Evolutionary conservation across 2,329 filamentous ascomycete genomes (phyloP).

Genomic region (Byssoonygena ceratinophila): DNA sequence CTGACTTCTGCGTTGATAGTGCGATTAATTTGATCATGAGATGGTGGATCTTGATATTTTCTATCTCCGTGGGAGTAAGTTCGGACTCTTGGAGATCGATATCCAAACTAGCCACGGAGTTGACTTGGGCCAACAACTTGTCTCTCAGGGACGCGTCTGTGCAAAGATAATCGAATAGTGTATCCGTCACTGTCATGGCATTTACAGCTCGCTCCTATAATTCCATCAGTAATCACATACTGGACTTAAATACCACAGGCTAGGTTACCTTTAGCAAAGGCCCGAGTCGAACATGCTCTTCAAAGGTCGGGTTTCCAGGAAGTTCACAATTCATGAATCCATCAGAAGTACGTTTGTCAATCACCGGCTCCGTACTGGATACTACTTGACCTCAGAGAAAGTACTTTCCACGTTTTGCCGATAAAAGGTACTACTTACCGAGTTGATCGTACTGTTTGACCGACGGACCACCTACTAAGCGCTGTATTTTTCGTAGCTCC

Average conservation of each 20-base stretch:
- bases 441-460: slow-evolving; percentile 29
- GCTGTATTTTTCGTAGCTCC: slow-evolving; percentile 33
- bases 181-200: slow-evolving; percentile 28
- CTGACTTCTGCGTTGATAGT: neutral
- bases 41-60: slow-evolving; percentile 26
- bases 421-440: slow-evolving; percentile 24
- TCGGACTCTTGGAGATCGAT: slow-evolving; percentile 22
- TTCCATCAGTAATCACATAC: slow-evolving; percentile 18
- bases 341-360: slow-evolving; percentile 31
- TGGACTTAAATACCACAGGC: neutral
- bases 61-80: slow-evolving; percentile 30
- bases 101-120: slow-evolving; percentile 10
- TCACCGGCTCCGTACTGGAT: slow-evolving; percentile 21
- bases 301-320: slow-evolving; percentile 27
- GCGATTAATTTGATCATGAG: slow-evolving; percentile 27
- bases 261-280: slow-evolving; percentile 29
- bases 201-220: slow-evolving; percentile 29
- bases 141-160: slow-evolving; percentile 7
- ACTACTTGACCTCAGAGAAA: slow-evolving; percentile 20
- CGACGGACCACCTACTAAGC: slow-evolving; percentile 31
- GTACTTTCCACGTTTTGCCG: neutral
- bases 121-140: neutral
- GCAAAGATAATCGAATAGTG: slow-evolving; percentile 28
- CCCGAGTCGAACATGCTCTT: slow-evolving; percentile 31
- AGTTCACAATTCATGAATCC: slow-evolving; percentile 36